These are phyloP conservation scores for Leccinellum luteum DNA, from an alignment of 768 basidiomycete genomes.

Conservation along the genomic window DNA sequence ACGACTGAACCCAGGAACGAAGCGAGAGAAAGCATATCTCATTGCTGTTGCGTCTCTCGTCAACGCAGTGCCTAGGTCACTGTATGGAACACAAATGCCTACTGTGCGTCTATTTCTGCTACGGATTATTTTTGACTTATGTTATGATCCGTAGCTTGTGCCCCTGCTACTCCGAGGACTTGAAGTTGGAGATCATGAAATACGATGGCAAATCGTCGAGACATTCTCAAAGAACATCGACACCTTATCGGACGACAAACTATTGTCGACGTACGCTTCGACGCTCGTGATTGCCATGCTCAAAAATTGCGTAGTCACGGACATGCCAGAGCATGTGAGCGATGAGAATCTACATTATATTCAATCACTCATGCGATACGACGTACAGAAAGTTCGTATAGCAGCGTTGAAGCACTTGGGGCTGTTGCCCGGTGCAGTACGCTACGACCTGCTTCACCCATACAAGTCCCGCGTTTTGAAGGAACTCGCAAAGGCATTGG, in stretches of 20 bases:
- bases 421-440: constrained; percentile 69
- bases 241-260: constrained; percentile 46
- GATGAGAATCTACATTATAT: neutral
- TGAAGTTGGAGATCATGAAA: constrained; percentile 66
- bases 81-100: constrained; percentile 69
- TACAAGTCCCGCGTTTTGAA: constrained; percentile 71
- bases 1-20: constrained; percentile 38
- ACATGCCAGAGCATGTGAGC: constrained; percentile 57
- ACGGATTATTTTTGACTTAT: neutral
- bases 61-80: constrained; percentile 70
- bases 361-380: neutral
- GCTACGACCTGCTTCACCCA: constrained; percentile 82
- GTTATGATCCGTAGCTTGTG: constrained; percentile 59
- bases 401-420: constrained; percentile 75
- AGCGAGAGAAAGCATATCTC: constrained; percentile 65
- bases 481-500: constrained; percentile 71
- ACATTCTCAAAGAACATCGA: constrained; percentile 71
- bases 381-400: constrained; percentile 64
- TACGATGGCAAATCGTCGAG: constrained; percentile 79
- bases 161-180: constrained; percentile 86
- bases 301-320: constrained; percentile 50
- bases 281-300: constrained; percentile 73
- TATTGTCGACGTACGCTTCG: constrained; percentile 66
- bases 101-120: constrained; percentile 37
- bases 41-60: constrained; percentile 83